A percentile compares a stretch with the other conserved stretches of the same genome.
Evolutionary conservation across 768 basidiomycete genomes (phyloP).

Genomic region (Lactarius sanguifluus): DNA sequence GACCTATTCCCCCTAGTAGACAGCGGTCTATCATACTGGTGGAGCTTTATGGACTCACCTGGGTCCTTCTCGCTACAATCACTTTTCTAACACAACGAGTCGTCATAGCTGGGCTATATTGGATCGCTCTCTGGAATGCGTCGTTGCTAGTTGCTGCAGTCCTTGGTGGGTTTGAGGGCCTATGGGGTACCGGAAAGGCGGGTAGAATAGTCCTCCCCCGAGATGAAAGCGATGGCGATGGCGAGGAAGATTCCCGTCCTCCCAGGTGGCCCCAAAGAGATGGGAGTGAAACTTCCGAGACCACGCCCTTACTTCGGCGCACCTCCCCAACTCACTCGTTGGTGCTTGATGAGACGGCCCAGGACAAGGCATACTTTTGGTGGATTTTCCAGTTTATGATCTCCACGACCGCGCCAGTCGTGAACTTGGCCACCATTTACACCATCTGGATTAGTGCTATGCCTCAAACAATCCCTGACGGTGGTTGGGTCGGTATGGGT

Average conservation of each 20-base stretch:
- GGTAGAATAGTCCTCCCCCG: conserved; percentile 22
- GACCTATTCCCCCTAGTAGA: conserved; percentile 39
- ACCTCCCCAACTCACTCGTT: conserved; percentile 1
- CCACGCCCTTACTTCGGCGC: conserved; percentile 25
- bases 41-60: conserved; percentile 57
- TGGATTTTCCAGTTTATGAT: conserved; percentile 64
- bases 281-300: conserved; percentile 23
- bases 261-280: conserved; percentile 19
- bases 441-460: conserved; percentile 43
- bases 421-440: conserved; percentile 51
- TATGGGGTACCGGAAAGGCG: conserved; percentile 28
- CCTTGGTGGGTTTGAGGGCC: conserved; percentile 41
- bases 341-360: conserved; percentile 9
- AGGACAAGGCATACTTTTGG: conserved; percentile 40
- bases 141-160: conserved; percentile 45
- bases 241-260: not conserved
- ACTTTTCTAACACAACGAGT: conserved; percentile 46
- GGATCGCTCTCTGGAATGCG: conserved; percentile 55
- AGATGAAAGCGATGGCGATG: conserved; percentile 22
- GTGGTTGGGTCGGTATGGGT: conserved; percentile 52
- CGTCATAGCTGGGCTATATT: conserved; percentile 55
- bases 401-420: conserved; percentile 52
- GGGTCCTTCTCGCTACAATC: conserved; percentile 54
- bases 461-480: conserved; percentile 63
- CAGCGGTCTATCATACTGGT: conserved; percentile 54